Evolutionary conservation across 352 stramenopile genomes (phyloP).

Genomic region (Phytophthora colocasiae): DNA sequence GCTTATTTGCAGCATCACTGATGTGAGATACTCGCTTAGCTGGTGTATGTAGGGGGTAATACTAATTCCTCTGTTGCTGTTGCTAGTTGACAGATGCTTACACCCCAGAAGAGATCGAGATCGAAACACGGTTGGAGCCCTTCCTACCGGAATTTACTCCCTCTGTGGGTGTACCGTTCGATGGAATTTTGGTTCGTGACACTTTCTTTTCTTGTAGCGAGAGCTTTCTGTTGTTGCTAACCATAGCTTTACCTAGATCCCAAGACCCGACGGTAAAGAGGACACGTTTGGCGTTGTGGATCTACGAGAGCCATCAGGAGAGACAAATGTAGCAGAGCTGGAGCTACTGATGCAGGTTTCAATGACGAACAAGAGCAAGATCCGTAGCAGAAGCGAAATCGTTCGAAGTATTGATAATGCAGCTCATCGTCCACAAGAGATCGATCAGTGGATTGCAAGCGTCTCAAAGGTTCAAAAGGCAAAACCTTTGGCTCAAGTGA

Average conservation of each 20-base stretch:
- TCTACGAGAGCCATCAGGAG: conserved; percentile 85
- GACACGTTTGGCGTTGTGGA: conserved; percentile 85
- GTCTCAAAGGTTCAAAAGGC: conserved; percentile 89
- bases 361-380: conserved; percentile 58
- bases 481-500: conserved; percentile 79
- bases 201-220: neutral
- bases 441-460: conserved; percentile 93
- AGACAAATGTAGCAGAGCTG: conserved; percentile 90
- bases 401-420: conserved; percentile 93
- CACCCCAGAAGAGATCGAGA: conserved; percentile 88
- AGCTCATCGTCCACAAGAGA: conserved; percentile 81
- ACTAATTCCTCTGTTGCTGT: conserved; percentile 24
- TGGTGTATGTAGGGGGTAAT: neutral
- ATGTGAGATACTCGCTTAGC: conserved; percentile 30
- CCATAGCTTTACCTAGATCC: conserved; percentile 55
- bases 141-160: conserved; percentile 95
- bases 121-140: conserved; percentile 91
- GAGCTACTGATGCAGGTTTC: conserved; percentile 90
- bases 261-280: conserved; percentile 81
- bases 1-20: conserved; percentile 22
- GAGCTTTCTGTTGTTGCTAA: neutral
- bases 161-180: conserved; percentile 66
- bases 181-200: conserved; percentile 65
- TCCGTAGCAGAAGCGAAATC: conserved; percentile 44
- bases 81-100: conserved; percentile 81